Evolutionary conservation across 2,329 filamentous ascomycete genomes (phyloP), one percentile per base, ranked within the genome.

Genomic region (Pseudocercospora fijiensis): DNA sequence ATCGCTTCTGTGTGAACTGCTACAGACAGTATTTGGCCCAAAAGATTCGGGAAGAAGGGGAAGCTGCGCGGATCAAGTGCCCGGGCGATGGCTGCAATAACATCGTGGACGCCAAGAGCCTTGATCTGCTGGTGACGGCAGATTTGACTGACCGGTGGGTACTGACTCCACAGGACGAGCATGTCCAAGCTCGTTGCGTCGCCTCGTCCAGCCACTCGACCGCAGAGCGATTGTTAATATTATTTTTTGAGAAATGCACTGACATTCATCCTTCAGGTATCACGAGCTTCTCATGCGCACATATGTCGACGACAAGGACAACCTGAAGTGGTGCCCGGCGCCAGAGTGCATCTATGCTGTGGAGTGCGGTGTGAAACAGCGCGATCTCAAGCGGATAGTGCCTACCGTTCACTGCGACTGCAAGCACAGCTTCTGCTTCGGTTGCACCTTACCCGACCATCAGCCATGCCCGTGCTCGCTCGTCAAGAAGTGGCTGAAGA

Each of bases 321-420:
- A 89, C 61, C 86, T 98, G 65, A 96, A 96, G 77, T 99, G 95
- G 95, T 99, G 95, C 76, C 95, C 95, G 0, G 94, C 94, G 0
- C 95, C 95, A n/a, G 94, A 99, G 76, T 99, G 95, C 78, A 86
- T 90, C 72, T 98, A 95, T 73, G 95, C 94, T 11, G 82, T 99
- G 53, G 91, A 98, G 74, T 99, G 95, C 72, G 82, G 81, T 0
- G 85, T 98, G 64, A 96, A 96, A 80, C 89, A 90, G 79, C 92
- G 92, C 74, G 92, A 97, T 62, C 83, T 99, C 20, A 85, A 87
- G 70, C 88, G 85, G 70, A 85, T 96, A 26, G 95, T 99, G 0
- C 95, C 95, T 0, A 96, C 93, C 0, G 95, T 99, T 4, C 84
- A 88, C 65, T 99, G 95, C 76, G 82, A 83, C 2, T 97, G 95